A percentile compares a stretch with the other conserved stretches of the same genome.
phyloP scores from a whole-genome alignment of 2,329 filamentous ascomycete species.

The Sclerotinia subarctica region DNA sequence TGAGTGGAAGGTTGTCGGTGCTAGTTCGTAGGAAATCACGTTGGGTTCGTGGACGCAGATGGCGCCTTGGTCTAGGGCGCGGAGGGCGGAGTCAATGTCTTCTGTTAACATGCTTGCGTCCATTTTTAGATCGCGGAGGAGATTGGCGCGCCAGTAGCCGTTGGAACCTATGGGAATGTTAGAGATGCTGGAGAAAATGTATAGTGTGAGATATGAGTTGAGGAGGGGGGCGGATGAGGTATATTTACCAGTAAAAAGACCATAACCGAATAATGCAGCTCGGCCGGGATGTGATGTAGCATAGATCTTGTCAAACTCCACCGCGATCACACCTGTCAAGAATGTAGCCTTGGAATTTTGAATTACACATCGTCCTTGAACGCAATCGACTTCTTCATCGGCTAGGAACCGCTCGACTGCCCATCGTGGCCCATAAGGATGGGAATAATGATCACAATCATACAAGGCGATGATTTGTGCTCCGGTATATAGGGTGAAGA shows the following conservation, averaged over 20 bases:
- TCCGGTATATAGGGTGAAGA: conserved; percentile 44
- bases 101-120: conserved; percentile 50
- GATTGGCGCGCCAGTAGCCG: conserved; percentile 47
- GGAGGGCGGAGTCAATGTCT: conserved; percentile 49
- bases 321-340: conserved; percentile 46
- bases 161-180: conserved; percentile 39
- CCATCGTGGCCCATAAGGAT: conserved; percentile 48
- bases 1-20: conserved; percentile 44
- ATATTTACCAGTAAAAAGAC: conserved; percentile 43
- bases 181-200: neutral
- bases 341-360: conserved; percentile 47
- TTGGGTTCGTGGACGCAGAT: conserved; percentile 49
- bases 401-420: conserved; percentile 47
- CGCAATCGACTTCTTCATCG: conserved; percentile 45
- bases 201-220: neutral
- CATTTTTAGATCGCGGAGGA: conserved; percentile 48
- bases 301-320: conserved; percentile 52
- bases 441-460: conserved; percentile 50
- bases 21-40: conserved; percentile 48
- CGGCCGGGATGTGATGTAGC: conserved; percentile 49
- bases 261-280: conserved; percentile 47
- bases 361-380: conserved; percentile 49
- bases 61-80: conserved; percentile 41
- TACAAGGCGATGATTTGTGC: conserved; percentile 48
- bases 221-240: too few species aligned